Base-by-base conservation (phyloP, 179 eudicot species). In the Silene noctiflora region DNA sequence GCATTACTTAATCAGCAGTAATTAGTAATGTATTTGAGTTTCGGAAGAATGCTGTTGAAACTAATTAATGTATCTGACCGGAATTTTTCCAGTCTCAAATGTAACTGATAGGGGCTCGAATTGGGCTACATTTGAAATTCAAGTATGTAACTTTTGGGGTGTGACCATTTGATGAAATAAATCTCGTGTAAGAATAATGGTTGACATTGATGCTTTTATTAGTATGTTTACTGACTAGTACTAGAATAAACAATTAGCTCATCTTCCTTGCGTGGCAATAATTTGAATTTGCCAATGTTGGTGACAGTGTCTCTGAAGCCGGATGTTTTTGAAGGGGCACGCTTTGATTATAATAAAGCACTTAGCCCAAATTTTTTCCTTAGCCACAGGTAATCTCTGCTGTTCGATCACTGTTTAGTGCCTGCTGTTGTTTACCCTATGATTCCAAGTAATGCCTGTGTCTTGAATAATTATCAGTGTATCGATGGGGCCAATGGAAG, bases 241-340 rank as follows among this genome's bases (percentile, higher is more conserved):
- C 73, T 19, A 14, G 17, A n/a, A 29, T 51, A 10, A 33, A 19
- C 16, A 29, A 51, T 71, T 8, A 63, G 22, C 46, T 33, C 65
- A 29, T 35, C 14, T 11, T 9, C 22, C 29, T 16, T 68, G 72
- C 33, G 17, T 56, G 72, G 0, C 76, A 53, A 19, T 29, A 56
- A 21, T 67, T 67, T 21, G 19, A 12, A 39, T 1, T 53, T 39
- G 46, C 62, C 60, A 16, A 48, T 39, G 60, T 75, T 81, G 10
- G 58, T 83, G 72, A 79, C 94, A 94, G 98, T 92, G 93, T 88
- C 98, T 78, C 81, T 94, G 77, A 94, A 94, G 93, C 97, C 98
- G 5, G 98, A 94, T 65, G 83, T 84, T 39, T 94, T 94, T 80
- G 98, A 94, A 84, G 98, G 98, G 75, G 80, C 91, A 87, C 95